Base-by-base conservation (phyloP, 2,329 filamentous ascomycete genomes). In the Fusarium sambucinum region DNA sequence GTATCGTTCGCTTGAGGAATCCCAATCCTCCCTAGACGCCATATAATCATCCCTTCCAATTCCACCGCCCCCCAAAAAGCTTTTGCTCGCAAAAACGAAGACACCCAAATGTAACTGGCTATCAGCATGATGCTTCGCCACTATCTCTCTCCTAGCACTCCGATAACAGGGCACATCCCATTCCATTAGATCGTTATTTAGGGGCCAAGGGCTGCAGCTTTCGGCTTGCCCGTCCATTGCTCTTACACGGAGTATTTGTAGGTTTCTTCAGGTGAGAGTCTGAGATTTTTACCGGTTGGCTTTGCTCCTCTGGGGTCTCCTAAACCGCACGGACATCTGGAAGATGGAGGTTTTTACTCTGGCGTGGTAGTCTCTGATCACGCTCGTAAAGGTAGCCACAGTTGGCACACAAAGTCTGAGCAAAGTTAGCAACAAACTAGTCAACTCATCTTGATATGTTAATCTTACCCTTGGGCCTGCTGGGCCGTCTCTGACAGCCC, bases 401-500 rank as follows among this genome's bases (percentile, higher is more conserved):
- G 77, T 97, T 97, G 80, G 94, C 92, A 82, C 95, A 98, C 6
- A 98, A 87, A 30, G 92, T 91, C 92, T 94, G 70, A 30, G 61
- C 21, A 13, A 57, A 68, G 45, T 59, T 52, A 73, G 69, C 21
- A 55, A 46, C 27, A 40, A 48, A n/a, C 27, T 38, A 9, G 32
- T 29, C n/a, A 40, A 23, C 17, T 13, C 32, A 37, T 23, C 14
- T 7, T 23, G 50, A 55, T 11, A 59, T 41, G 4, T 41, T 51
- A 59, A 17, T 77, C 92, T 86, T 83, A 96, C 93, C 80, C 92
- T 91, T 68, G 92, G 87, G 55, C 94, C 95, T 55, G 87, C 84
- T 16, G 96, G 96, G 25, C 96, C 96, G 80, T 98, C 94, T 73
- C 96, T 86, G 5, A 98, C 95, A 48, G 93, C 94, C 96, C 96